Conservation (phyloP, 345 rosid genomes). For the Populus davidiana region DNA sequence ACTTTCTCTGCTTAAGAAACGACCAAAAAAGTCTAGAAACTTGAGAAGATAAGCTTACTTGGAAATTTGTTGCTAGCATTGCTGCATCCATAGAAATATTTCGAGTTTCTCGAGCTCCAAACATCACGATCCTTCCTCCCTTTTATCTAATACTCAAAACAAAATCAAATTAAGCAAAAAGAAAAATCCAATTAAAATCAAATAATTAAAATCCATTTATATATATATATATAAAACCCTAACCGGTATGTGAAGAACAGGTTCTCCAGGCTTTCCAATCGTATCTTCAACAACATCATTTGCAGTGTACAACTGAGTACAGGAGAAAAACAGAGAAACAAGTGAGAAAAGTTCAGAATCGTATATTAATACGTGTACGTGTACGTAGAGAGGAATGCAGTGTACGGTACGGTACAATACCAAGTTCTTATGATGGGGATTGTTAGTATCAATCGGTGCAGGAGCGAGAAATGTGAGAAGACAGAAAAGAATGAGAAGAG, state of each 20-base stretch:
- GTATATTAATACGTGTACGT: background rate
- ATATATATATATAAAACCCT: conserved; percentile 30
- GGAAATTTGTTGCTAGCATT: conserved; percentile 62
- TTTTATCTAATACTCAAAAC: conserved; percentile 44
- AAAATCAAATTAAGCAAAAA: background rate
- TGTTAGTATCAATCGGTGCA: conserved; percentile 56
- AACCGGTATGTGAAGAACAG: conserved; percentile 66
- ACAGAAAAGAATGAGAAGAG: conserved; percentile 63
- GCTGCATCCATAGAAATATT: conserved; percentile 63
- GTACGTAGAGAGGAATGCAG: background rate
- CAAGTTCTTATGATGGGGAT: conserved; percentile 28
- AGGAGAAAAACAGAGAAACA: background rate
- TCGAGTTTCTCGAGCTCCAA: conserved; percentile 68
- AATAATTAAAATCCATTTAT: background rate
- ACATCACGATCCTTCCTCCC: conserved; percentile 68
- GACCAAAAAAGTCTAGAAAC: background rate
- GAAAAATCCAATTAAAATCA: conserved; percentile 7
- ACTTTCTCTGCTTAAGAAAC: background rate
- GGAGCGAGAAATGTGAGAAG: conserved; percentile 70
- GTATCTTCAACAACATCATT: conserved; percentile 26
- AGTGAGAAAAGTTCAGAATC: background rate
- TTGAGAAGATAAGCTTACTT: conserved; percentile 35
- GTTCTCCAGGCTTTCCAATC: conserved; percentile 27
- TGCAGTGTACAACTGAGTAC: conserved; percentile 13
- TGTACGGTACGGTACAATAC: conserved; percentile 21